Conservation (phyloP, 139 green algal genomes). For the Dunaliella primolecta region DNA sequence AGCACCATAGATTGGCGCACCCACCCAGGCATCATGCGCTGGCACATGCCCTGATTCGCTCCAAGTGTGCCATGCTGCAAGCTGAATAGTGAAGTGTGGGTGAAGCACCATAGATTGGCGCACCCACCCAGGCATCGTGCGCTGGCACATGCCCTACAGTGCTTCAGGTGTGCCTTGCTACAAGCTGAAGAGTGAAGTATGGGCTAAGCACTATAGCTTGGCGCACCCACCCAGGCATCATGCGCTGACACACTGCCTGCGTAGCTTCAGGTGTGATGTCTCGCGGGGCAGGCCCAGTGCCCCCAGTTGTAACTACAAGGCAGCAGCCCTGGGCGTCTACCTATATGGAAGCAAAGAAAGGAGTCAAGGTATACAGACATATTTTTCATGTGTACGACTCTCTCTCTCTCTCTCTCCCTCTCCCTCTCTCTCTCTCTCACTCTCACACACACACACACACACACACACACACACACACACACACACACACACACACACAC, state of each 20-base stretch:
- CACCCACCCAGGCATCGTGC: slow-evolving; percentile 62
- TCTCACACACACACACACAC: too few relatives aligned
- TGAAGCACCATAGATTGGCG: too few relatives aligned
- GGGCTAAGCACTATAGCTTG: not conserved
- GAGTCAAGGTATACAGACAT: too few relatives aligned
- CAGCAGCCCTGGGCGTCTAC: slow-evolving; percentile 75
- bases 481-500: too few relatives aligned
- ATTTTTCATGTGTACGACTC: too few relatives aligned
- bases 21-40: not conserved
- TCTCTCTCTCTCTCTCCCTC: too few relatives aligned
- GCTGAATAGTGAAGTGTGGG: too few relatives aligned
- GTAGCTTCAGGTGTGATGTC: slow-evolving; percentile 94
- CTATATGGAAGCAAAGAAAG: slow-evolving; percentile 26
- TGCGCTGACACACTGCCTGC: slow-evolving; percentile 78
- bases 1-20: too few relatives aligned
- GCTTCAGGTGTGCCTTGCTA: slow-evolving; percentile 93
- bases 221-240: slow-evolving; percentile 74
- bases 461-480: too few relatives aligned
- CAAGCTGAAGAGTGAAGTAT: too few relatives aligned
- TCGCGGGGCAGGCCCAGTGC: slow-evolving; percentile 78
- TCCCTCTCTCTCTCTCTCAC: too few relatives aligned
- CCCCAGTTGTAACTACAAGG: slow-evolving; percentile 85
- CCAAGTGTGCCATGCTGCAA: too few relatives aligned
- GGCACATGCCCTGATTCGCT: not conserved
- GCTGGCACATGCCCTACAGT: slow-evolving; percentile 61